Percentiles rank a stretch among this genome's conserved stretches.
phyloP scores from a whole-genome alignment of 768 basidiomycete genomes.

The Termitomyces sp. region DNA sequence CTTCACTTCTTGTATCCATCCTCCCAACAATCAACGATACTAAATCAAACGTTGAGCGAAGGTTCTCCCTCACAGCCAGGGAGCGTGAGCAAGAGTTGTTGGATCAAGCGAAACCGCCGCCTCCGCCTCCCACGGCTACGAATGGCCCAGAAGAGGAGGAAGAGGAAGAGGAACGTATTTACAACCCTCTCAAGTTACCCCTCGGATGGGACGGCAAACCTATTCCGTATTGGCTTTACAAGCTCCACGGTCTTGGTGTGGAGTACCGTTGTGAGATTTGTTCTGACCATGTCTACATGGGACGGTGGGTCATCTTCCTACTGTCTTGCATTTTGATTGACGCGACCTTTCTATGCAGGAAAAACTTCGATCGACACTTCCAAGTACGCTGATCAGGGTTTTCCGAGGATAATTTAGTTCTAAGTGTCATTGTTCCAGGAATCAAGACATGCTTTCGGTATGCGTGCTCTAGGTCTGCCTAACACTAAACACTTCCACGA shows the following conservation, averaged over 20 bases:
- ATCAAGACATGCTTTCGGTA: slow-evolving; percentile 94
- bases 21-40: slow-evolving; percentile 75
- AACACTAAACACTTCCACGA: slow-evolving; percentile 99
- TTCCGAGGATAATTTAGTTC: slow-evolving; percentile 42
- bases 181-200: slow-evolving; percentile 96
- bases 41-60: slow-evolving; percentile 92
- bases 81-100: slow-evolving; percentile 93
- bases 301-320: slow-evolving; percentile 50
- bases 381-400: slow-evolving; percentile 47
- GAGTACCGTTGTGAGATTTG: slow-evolving; percentile 98
- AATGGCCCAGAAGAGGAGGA: slow-evolving; percentile 64
- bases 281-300: slow-evolving; percentile 95
- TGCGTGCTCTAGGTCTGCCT: slow-evolving; percentile 94
- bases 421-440: slow-evolving; percentile 46
- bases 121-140: slow-evolving; percentile 38
- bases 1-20: slow-evolving; percentile 62
- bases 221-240: slow-evolving; percentile 98
- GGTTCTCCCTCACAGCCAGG: slow-evolving; percentile 94
- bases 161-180: slow-evolving; percentile 94
- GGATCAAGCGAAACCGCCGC: slow-evolving; percentile 58
- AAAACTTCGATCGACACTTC: slow-evolving; percentile 96
- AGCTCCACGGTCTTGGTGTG: slow-evolving; percentile 96
- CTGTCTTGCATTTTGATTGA: not conserved
- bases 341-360: slow-evolving; percentile 37
- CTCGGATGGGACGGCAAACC: slow-evolving; percentile 99